A percentile compares a stretch with the other conserved stretches of the same genome.
Evolutionary conservation across 768 basidiomycete species (phyloP).

Genomic region (Terana coerulea): DNA sequence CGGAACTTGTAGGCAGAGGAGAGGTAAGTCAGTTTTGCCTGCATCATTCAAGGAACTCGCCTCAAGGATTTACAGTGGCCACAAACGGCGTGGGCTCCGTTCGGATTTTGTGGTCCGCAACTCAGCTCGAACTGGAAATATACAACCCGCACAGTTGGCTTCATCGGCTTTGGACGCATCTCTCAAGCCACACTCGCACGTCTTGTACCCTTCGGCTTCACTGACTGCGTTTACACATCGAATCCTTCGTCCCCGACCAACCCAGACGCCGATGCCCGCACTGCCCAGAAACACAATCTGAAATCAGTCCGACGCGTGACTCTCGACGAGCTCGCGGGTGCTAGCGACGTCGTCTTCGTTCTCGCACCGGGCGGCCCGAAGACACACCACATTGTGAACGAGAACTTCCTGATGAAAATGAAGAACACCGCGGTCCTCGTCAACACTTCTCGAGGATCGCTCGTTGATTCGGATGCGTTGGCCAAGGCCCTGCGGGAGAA

Average conservation of each 20-base stretch:
- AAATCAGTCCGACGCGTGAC: constrained; percentile 50
- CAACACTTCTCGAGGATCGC: constrained; percentile 79
- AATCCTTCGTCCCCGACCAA: constrained; percentile 49
- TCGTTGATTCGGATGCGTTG: constrained; percentile 90
- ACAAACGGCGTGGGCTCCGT: constrained; percentile 72
- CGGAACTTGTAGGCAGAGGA: constrained; percentile 63
- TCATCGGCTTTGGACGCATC: constrained; percentile 95
- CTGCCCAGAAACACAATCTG: constrained; percentile 27
- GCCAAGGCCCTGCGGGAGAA: constrained; percentile 70
- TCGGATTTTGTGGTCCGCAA: constrained; percentile 81
- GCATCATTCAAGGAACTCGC: too few relatives aligned
- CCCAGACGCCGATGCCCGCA: constrained; percentile 33
- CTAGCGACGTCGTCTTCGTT: constrained; percentile 84
- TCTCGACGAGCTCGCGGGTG: constrained; percentile 62
- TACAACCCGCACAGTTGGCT: constrained; percentile 70
- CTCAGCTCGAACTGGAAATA: constrained; percentile 50
- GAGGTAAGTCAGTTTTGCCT: constrained; percentile 40
- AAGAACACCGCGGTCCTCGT: constrained; percentile 80
- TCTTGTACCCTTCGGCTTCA: constrained; percentile 79
- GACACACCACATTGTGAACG: constrained; percentile 73
- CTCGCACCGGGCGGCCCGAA: constrained; percentile 70
- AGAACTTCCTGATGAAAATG: constrained; percentile 75
- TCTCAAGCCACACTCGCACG: constrained; percentile 79
- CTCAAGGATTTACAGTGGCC: constrained; percentile 80
- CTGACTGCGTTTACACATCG: constrained; percentile 63